Evolutionary conservation across 78 protist species (phyloP).

Genomic region (Trichosphaerium sp.): DNA sequence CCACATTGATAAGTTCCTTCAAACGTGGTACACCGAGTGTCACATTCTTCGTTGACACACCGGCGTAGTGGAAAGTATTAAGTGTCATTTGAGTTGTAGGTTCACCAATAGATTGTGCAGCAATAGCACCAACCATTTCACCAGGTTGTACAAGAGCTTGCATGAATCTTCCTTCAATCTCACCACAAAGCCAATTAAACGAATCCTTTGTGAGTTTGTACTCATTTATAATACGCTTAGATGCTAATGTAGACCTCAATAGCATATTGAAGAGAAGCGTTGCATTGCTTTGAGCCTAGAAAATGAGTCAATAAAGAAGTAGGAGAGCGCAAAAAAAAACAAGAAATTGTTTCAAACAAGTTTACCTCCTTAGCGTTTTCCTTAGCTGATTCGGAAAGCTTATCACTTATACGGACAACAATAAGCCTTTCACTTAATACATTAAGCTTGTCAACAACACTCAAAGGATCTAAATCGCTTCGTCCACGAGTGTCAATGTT

Average conservation of each 20-base stretch:
- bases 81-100: constrained; percentile 99
- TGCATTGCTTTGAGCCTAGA: constrained; percentile 67
- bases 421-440: not conserved
- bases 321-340: no score
- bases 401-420: constrained; percentile 55
- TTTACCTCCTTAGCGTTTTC: no score
- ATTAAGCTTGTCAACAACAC: constrained; percentile 6
- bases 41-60: constrained; percentile 95
- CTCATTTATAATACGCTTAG: constrained; percentile 59
- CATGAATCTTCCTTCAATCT: constrained; percentile 70
- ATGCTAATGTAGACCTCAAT: constrained; percentile 51
- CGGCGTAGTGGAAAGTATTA: constrained; percentile 99
- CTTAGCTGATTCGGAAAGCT: no score
- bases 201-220: constrained; percentile 68
- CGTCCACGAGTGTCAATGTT: constrained; percentile 23
- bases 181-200: constrained; percentile 89
- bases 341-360: no score
- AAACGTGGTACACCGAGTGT: constrained; percentile 96
- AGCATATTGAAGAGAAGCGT: constrained; percentile 62
- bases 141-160: constrained; percentile 78
- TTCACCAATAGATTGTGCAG: constrained; percentile 98
- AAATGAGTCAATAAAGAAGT: no score
- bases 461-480: constrained; percentile 27
- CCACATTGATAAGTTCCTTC: constrained; percentile 94
- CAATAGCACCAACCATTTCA: constrained; percentile 89